These are phyloP conservation scores for Pichia sp. DNA, from an alignment of 1,139 yeast species.

Conservation along the genomic window DNA sequence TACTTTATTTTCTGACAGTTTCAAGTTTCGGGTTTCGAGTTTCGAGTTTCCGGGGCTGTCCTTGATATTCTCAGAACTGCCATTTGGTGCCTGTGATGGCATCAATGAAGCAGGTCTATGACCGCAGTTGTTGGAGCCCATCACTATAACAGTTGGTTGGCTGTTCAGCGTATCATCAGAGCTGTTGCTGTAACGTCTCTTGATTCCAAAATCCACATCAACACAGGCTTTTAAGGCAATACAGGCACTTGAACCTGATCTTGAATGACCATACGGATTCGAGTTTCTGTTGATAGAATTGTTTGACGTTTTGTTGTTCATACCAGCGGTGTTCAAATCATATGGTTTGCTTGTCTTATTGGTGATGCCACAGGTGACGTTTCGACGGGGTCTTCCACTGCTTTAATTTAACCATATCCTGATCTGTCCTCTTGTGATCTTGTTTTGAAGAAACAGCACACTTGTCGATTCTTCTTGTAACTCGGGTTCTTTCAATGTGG, in stretches of 20 bases:
- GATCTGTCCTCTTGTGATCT: too few relatives aligned
- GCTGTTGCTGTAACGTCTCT: slow-evolving; percentile 25
- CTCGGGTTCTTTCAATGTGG: too few relatives aligned
- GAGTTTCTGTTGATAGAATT: too few relatives aligned
- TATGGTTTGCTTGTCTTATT: slow-evolving; percentile 3
- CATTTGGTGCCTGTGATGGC: background rate
- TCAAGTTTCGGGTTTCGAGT: slow-evolving; percentile 12
- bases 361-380: slow-evolving; percentile 24
- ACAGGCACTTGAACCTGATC: slow-evolving; percentile 44
- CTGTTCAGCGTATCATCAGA: slow-evolving; percentile 6
- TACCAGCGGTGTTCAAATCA: background rate
- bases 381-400: slow-evolving; percentile 7
- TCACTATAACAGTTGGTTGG: too few relatives aligned
- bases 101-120: slow-evolving; percentile 13
- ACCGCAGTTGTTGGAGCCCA: background rate
- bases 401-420: too few relatives aligned
- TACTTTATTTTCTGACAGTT: background rate
- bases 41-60: slow-evolving; percentile 22
- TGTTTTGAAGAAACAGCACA: too few relatives aligned
- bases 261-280: slow-evolving; percentile 16
- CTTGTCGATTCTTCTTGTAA: too few relatives aligned
- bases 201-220: slow-evolving; percentile 38
- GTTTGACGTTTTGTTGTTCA: too few relatives aligned
- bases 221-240: slow-evolving; percentile 63
- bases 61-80: slow-evolving; percentile 21